Evolutionary conservation across 148 eudicot species (phyloP).

Genomic region (Rhododendron ferrugineum): DNA sequence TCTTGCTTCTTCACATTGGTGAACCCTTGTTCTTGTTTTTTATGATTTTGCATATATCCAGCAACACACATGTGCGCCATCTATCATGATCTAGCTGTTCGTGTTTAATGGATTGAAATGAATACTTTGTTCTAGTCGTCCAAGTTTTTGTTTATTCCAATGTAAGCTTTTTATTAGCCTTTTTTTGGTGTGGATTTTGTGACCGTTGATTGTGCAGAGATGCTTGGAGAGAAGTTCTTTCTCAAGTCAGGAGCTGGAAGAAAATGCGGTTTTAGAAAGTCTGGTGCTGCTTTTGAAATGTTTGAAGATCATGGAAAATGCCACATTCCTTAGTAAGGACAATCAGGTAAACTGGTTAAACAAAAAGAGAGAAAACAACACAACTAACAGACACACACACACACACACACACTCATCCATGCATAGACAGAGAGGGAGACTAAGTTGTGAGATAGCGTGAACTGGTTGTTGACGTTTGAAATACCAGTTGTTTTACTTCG

Average conservation of each 20-base stretch:
- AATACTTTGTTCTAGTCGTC: not conserved
- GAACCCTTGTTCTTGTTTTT: not conserved
- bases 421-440: not conserved
- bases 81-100: not conserved
- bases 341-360: constrained; percentile 56
- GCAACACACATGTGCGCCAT: not conserved
- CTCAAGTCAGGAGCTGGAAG: constrained; percentile 38
- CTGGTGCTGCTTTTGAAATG: constrained; percentile 66
- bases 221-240: constrained; percentile 39
- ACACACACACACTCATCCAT: not conserved
- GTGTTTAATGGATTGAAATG: not conserved
- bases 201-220: constrained; percentile 30
- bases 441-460: not conserved
- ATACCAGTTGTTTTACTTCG: not conserved
- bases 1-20: not conserved
- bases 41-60: not conserved
- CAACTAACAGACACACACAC: not conserved
- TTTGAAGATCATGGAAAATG: constrained; percentile 88
- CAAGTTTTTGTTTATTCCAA: not conserved
- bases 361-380: not conserved
- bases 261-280: constrained; percentile 41
- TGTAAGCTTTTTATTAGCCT: not conserved
- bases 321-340: constrained; percentile 75
- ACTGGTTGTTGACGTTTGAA: not conserved
- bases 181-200: not conserved